Evolutionary conservation across 73 alveolate genomes (phyloP).

Genomic region (Durusdinium trenchii): DNA sequence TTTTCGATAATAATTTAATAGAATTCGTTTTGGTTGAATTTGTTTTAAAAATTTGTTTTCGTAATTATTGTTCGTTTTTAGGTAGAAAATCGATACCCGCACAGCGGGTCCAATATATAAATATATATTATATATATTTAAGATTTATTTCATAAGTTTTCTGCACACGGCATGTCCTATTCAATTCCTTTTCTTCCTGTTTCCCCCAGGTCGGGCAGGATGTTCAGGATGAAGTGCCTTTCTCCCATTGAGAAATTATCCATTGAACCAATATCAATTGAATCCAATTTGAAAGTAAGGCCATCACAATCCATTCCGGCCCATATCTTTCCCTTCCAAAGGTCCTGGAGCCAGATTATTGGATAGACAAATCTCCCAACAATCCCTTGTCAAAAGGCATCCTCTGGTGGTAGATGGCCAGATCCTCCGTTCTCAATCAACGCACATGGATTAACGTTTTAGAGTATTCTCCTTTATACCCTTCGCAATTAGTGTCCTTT

Average conservation of each 20-base stretch:
- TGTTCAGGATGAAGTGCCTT: slow-evolving; percentile 38
- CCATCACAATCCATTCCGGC: slow-evolving; percentile 37
- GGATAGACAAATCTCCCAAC: background rate
- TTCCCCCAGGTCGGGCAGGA: slow-evolving; percentile 58
- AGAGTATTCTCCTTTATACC: background rate
- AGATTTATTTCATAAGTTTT: background rate
- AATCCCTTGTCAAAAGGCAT: background rate
- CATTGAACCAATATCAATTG: background rate
- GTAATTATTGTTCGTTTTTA: background rate
- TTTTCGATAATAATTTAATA: no score
- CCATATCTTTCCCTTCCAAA: slow-evolving; percentile 63
- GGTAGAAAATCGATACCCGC: no score
- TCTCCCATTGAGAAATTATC: background rate
- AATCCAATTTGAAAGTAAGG: background rate
- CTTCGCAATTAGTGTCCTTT: background rate
- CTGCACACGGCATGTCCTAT: slow-evolving; percentile 1
- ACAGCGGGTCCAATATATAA: no score
- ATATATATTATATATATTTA: background rate
- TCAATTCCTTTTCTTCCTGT: background rate
- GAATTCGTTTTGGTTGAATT: background rate
- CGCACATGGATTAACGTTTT: background rate
- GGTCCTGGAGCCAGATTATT: background rate
- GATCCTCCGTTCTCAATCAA: background rate
- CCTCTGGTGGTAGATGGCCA: slow-evolving; percentile 77
- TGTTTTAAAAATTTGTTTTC: background rate